These are phyloP conservation scores for Exophiala xenobiotica DNA, from an alignment of 2,329 filamentous ascomycete species.

Conservation along the genomic window DNA sequence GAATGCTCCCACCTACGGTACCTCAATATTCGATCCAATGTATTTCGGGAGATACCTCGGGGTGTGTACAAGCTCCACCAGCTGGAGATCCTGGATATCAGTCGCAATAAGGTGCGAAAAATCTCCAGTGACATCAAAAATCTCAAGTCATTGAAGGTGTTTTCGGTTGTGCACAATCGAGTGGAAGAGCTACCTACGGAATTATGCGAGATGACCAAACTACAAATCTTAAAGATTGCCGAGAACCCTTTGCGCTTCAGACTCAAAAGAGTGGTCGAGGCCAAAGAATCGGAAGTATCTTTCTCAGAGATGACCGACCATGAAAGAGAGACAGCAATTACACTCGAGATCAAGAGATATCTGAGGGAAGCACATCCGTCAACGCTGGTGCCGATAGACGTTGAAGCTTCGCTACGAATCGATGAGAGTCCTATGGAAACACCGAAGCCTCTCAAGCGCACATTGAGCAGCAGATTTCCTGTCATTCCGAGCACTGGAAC, in stretches of 20 bases:
- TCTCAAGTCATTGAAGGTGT: conserved; percentile 80
- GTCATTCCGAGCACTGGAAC: conserved; percentile 65
- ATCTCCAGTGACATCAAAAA: conserved; percentile 78
- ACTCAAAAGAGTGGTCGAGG: conserved; percentile 65
- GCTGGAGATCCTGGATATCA: conserved; percentile 89
- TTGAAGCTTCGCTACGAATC: conserved; percentile 48
- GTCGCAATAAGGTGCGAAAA: conserved; percentile 76
- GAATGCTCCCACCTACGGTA: conserved; percentile 51
- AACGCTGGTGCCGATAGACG: conserved; percentile 36
- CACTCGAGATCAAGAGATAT: conserved; percentile 60
- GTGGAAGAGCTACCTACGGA: conserved; percentile 81
- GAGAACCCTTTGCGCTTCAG: conserved; percentile 84
- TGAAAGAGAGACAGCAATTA: conserved; percentile 60
- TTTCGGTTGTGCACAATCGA: conserved; percentile 82
- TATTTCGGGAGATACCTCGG: conserved; percentile 61
- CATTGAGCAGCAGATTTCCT: conserved; percentile 57
- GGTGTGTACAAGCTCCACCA: conserved; percentile 78
- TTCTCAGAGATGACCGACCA: conserved; percentile 54
- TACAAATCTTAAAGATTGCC: conserved; percentile 86
- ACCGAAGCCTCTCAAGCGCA: conserved; percentile 65
- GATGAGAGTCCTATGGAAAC: conserved; percentile 76
- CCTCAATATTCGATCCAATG: conserved; percentile 51
- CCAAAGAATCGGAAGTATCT: conserved; percentile 65
- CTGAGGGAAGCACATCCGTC: conserved; percentile 49
- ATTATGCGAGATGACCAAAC: conserved; percentile 82